Evolutionary conservation across 495 filamentous ascomycete genomes (phyloP).

Genomic region (Xylaria flabelliformis): DNA sequence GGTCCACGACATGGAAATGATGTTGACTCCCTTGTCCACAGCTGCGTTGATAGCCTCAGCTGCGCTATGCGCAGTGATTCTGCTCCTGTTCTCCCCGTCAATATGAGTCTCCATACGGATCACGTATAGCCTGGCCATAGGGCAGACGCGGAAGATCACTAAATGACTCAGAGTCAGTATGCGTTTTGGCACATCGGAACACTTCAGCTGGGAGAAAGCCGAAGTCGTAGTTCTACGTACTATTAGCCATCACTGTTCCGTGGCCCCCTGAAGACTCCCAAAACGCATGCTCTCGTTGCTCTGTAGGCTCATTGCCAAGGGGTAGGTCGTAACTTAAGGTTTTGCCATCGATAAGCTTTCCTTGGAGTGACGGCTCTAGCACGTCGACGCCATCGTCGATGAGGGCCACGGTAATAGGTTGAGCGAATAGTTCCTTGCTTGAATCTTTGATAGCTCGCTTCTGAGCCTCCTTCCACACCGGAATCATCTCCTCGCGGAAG

Average conservation of each 20-base stretch:
- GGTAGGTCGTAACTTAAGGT: slow-evolving; percentile 2
- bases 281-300: slow-evolving; percentile 8
- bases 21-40: not conserved
- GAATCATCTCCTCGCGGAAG: not conserved
- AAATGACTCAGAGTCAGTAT: not conserved
- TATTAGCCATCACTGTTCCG: slow-evolving; percentile 14
- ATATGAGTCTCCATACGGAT: slow-evolving; percentile 9
- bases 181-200: not conserved
- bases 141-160: slow-evolving; percentile 14
- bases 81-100: not conserved
- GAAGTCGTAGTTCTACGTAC: not conserved
- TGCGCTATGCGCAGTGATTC: not conserved
- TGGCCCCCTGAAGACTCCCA: not conserved
- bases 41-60: slow-evolving; percentile 5
- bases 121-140: slow-evolving; percentile 7
- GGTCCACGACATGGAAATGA: slow-evolving; percentile 18
- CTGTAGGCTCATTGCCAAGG: not conserved
- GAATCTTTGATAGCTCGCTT: not conserved
- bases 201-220: not conserved
- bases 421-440: not conserved
- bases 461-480: slow-evolving; percentile 6
- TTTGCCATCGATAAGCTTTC: not conserved
- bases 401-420: not conserved
- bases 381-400: slow-evolving; percentile 13
- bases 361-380: not conserved